Evolutionary conservation across 306 rosid genomes (phyloP).

Genomic region (Crotalaria pallida): DNA sequence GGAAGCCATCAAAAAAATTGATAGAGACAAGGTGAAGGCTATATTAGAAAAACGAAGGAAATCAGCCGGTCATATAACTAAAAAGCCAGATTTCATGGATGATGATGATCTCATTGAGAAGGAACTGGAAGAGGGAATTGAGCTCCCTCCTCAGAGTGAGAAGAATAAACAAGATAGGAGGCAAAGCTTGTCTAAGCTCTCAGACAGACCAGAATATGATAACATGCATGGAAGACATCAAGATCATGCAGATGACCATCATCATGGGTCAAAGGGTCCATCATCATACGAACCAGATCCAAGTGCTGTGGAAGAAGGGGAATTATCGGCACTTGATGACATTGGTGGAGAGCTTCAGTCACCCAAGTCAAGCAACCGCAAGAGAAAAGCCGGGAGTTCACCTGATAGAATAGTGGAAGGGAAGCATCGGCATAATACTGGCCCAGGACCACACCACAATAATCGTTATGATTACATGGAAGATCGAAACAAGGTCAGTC

Average conservation of each 20-base stretch:
- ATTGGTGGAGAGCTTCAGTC: constrained; percentile 40
- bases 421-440: constrained; percentile 49
- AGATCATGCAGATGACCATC: constrained; percentile 50
- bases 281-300: constrained; percentile 38
- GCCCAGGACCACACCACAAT: constrained; percentile 42
- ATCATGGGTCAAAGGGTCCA: constrained; percentile 31
- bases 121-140: constrained; percentile 95
- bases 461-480: constrained; percentile 42
- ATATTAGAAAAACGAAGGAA: constrained; percentile 92
- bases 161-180: constrained; percentile 67
- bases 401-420: constrained; percentile 46
- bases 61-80: constrained; percentile 53
- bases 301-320: constrained; percentile 85
- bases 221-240: constrained; percentile 52
- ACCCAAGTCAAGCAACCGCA: constrained; percentile 59
- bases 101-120: constrained; percentile 96
- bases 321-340: constrained; percentile 49
- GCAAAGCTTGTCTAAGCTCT: constrained; percentile 72
- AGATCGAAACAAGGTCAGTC: constrained; percentile 39
- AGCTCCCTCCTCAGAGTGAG: constrained; percentile 69
- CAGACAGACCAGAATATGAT: constrained; percentile 53
- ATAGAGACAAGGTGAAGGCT: constrained; percentile 86
- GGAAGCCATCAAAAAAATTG: constrained; percentile 75
- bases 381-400: constrained; percentile 81
- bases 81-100: constrained; percentile 72